phyloP scores from a whole-genome alignment of 2,329 filamentous ascomycete genomes.

The Pseudocercospora fijiensis region DNA sequence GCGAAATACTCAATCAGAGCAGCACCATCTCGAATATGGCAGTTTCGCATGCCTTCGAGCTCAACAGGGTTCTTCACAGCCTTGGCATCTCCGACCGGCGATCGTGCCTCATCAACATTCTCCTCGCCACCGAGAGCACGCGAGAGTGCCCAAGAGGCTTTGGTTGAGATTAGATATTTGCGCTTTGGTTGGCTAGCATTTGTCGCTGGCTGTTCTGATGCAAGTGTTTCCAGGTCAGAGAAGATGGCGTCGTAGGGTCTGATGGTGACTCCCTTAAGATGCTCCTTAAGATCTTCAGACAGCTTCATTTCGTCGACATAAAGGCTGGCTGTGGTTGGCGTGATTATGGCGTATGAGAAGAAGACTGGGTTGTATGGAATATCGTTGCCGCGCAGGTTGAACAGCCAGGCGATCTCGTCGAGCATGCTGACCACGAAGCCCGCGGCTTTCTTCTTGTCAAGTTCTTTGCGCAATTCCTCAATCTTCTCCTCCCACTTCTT shows the following conservation, averaged over 20 bases:
- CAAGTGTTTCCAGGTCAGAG: slow-evolving; percentile 68
- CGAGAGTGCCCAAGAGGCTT: slow-evolving; percentile 89
- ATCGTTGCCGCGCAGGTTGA: slow-evolving; percentile 90
- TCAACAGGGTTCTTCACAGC: slow-evolving; percentile 91
- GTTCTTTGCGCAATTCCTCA: slow-evolving; percentile 79
- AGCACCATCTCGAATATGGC: slow-evolving; percentile 89
- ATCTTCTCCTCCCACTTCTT: slow-evolving; percentile 83
- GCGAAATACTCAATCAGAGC: slow-evolving; percentile 91
- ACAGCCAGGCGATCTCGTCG: slow-evolving; percentile 97
- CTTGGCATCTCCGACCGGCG: slow-evolving; percentile 86
- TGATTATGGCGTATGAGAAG: slow-evolving; percentile 92
- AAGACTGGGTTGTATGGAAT: slow-evolving; percentile 98
- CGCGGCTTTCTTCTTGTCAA: slow-evolving; percentile 83
- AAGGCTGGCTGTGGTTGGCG: slow-evolving; percentile 69
- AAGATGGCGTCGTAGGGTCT: slow-evolving; percentile 84
- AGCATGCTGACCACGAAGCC: slow-evolving; percentile 92
- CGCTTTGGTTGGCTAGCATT: slow-evolving; percentile 37
- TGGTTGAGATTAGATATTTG: slow-evolving; percentile 84
- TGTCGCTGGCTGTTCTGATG: slow-evolving; percentile 41
- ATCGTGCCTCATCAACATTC: slow-evolving; percentile 80
- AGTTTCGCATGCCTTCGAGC: slow-evolving; percentile 86
- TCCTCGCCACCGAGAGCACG: slow-evolving; percentile 81
- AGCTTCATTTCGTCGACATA: slow-evolving; percentile 84
- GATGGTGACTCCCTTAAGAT: slow-evolving; percentile 70
- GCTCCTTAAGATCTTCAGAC: slow-evolving; percentile 63